Base-by-base conservation (phyloP, 108 stramenopile genomes). In the Asterionellopsis glacialis region DNA sequence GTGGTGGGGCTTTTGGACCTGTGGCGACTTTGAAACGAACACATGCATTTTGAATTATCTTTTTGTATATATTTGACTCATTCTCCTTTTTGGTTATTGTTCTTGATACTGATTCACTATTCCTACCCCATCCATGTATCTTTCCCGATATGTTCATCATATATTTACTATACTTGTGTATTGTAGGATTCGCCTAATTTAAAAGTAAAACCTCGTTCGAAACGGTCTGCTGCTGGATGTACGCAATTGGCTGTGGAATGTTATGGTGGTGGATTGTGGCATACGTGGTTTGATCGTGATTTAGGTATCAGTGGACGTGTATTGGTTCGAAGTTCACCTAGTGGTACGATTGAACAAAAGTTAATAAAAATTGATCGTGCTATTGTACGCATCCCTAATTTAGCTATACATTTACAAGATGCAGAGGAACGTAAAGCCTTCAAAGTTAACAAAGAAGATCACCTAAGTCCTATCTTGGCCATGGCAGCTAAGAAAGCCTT, bases 271-370 rank as follows among this genome's bases (percentile, higher is more conserved):
- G 96, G 94, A 13, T 65, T 97, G 57, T 97, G 95, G 96, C 88
- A 97, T 66, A 96, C 95, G 1, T 96, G 95, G 95, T 96, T 97
- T 65, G 96, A 97, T 65, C 73, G 96, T 14, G 97, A 99, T 66
- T 76, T 98, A 50, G 76, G 88, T 14, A 57, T 99, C 14, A 92
- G 90, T 47, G 98, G 98, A 4, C 72, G 96, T 18, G 98, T 93
- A 0, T 83, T 99, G 55, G 72, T 96, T 0, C 79, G 88, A 15
- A 48, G 54, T 18, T n/a, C 25, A 14, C 38, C 42, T 12, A 59
- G 48, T 13, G 76, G 72, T 18, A 26, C 41, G 21, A 76, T 81
- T 57, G 39, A 56, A 41, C 82, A 86, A 70, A 58, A 72, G 40
- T 49, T 93, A 12, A 65, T 93, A 0, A 83, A 86, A 55, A 84